Percentiles rank a stretch among this genome's conserved stretches.
phyloP scores from a whole-genome alignment of 345 rosid genomes.

The rapeseed (Brassica napus) region Da-Ae NC_063446.1:8767001-8767500 shows the following conservation, averaged over 20 bases:
- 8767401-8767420: constrained; percentile 65
- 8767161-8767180: constrained; percentile 45
- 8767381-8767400: constrained; percentile 83
- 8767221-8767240: constrained; percentile 34
- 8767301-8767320: constrained; percentile 49
- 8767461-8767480: constrained; percentile 67
- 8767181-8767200: neutral
- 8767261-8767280: constrained; percentile 31
- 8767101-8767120: constrained; percentile 93
- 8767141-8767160: constrained; percentile 95
- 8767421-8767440: constrained; percentile 55
- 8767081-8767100: constrained; percentile 77
- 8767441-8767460: constrained; percentile 44
- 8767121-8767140: constrained; percentile 97
- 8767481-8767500: constrained; percentile 66
- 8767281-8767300: constrained; percentile 44
- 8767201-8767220: neutral
- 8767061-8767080: constrained; percentile 96
- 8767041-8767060: constrained; percentile 80
- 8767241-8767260: constrained; percentile 29
- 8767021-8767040: neutral
- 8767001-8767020: neutral
- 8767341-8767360: constrained; percentile 64
- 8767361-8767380: constrained; percentile 80
- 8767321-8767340: constrained; percentile 59